Evolutionary conservation across 2,329 filamentous ascomycete genomes (phyloP).

Genomic region (Sporothrix luriei): DNA sequence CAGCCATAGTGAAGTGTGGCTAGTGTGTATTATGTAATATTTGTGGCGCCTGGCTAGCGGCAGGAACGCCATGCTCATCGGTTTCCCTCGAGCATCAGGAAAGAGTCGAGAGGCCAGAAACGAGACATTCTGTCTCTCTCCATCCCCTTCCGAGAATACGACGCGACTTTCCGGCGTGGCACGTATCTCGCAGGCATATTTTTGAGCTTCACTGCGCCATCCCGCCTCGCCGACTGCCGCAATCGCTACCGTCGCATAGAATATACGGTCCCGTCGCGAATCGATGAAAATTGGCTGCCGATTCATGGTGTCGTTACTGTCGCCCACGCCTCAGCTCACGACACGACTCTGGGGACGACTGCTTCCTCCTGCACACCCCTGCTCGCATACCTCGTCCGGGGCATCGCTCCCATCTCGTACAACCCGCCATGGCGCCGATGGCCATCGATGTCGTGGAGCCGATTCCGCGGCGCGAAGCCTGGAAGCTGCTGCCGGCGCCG

Average conservation of each 20-base stretch:
- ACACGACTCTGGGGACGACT: not conserved
- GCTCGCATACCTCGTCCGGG: not conserved
- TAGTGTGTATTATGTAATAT: conserved; percentile 20
- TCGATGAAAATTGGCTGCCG: not conserved
- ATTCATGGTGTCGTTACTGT: not conserved
- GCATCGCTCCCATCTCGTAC: not conserved
- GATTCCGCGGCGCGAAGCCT: conserved; percentile 45
- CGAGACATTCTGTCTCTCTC: conserved; percentile 20
- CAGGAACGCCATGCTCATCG: not conserved
- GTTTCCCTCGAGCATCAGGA: conserved; percentile 19
- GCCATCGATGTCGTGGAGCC: conserved; percentile 55
- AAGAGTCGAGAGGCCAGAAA: conserved; percentile 18
- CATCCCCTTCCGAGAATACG: not conserved
- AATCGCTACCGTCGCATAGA: conserved; percentile 16
- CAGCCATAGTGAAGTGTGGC: not conserved
- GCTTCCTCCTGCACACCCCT: not conserved
- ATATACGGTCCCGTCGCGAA: conserved; percentile 5
- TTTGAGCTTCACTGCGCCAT: conserved; percentile 5
- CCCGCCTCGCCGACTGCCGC: not conserved
- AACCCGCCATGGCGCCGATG: conserved; percentile 54
- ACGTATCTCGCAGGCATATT: not conserved
- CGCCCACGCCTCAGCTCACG: not conserved
- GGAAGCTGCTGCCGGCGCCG: conserved; percentile 55
- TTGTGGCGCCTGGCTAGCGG: conserved; percentile 5
- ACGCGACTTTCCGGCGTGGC: not conserved